Conservation (phyloP, 108 stramenopile species). For the Discostella stelligeroides region DNA sequence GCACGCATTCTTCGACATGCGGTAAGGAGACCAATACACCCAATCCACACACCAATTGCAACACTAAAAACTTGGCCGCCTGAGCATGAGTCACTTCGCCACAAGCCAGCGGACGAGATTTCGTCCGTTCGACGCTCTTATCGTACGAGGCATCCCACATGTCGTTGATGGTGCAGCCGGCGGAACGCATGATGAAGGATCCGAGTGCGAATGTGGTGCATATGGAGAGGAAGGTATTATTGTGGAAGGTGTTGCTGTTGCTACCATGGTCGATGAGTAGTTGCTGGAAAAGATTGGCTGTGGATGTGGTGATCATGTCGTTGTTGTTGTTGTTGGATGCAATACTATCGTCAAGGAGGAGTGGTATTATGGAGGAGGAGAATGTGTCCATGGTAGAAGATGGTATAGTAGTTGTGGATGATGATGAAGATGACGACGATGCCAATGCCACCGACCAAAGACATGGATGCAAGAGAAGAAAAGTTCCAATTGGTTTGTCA, state of each 20-base stretch:
- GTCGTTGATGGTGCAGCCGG: constrained; percentile 99
- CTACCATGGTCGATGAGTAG: too few species aligned
- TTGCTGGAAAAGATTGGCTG: too few species aligned
- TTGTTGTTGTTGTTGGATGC: too few species aligned
- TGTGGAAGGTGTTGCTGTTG: too few species aligned
- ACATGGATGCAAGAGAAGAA: constrained; percentile 85
- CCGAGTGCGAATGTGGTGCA: constrained; percentile 76
- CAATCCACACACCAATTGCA: constrained; percentile 85
- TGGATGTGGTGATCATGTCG: too few species aligned
- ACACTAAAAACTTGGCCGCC: constrained; percentile 82
- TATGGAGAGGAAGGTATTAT: constrained; percentile 16
- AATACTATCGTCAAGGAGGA: too few species aligned
- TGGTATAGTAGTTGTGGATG: background rate
- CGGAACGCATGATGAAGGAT: constrained; percentile 93
- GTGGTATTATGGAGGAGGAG: too few species aligned
- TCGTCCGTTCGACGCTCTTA: constrained; percentile 82
- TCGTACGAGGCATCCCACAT: constrained; percentile 97
- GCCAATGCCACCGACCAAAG: constrained; percentile 82
- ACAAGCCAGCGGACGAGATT: constrained; percentile 84
- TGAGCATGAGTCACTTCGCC: constrained; percentile 69
- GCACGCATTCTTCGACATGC: constrained; percentile 68
- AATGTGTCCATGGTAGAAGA: background rate
- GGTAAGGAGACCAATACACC: constrained; percentile 89
- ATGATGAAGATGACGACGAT: constrained; percentile 22
- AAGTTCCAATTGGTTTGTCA: constrained; percentile 90